Conservation (phyloP, 1,139 yeast genomes). For the Nakaseomyces bracarensis region DNA sequence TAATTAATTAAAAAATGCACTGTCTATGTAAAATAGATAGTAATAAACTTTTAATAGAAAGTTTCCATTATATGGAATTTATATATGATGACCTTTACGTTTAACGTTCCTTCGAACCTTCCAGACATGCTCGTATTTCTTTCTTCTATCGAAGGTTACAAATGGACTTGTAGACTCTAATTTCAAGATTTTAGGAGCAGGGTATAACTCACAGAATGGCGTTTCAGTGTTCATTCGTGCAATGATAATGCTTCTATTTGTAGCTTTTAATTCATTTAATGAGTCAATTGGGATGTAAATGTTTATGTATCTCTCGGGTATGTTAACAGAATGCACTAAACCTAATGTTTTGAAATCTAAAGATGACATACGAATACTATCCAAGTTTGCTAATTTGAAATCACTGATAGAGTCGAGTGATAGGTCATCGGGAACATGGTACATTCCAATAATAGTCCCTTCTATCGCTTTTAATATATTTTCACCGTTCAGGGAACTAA, state of each 20-base stretch:
- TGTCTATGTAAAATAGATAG: neutral
- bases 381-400: neutral
- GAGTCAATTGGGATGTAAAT: slow-evolving; percentile 45
- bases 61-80: neutral
- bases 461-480: slow-evolving; percentile 44
- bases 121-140: slow-evolving; percentile 50
- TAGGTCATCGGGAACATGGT: slow-evolving; percentile 12
- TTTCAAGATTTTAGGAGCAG: slow-evolving; percentile 20
- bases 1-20: neutral
- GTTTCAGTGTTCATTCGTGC: slow-evolving; percentile 57
- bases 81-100: slow-evolving; percentile 38
- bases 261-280: slow-evolving; percentile 20
- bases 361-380: neutral
- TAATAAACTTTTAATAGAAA: slow-evolving; percentile 1
- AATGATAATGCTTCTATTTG: slow-evolving; percentile 39
- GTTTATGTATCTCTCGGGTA: slow-evolving; percentile 37
- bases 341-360: slow-evolving; percentile 38
- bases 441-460: slow-evolving; percentile 46
- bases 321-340: slow-evolving; percentile 58
- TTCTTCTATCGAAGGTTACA: slow-evolving; percentile 39
- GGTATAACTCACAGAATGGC: slow-evolving; percentile 41
- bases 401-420: neutral
- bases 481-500: slow-evolving; percentile 33
- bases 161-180: slow-evolving; percentile 37
- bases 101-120: slow-evolving; percentile 55